phyloP scores from a whole-genome alignment of 2,329 filamentous ascomycete species.

The Cryphonectria naterciae region DNA sequence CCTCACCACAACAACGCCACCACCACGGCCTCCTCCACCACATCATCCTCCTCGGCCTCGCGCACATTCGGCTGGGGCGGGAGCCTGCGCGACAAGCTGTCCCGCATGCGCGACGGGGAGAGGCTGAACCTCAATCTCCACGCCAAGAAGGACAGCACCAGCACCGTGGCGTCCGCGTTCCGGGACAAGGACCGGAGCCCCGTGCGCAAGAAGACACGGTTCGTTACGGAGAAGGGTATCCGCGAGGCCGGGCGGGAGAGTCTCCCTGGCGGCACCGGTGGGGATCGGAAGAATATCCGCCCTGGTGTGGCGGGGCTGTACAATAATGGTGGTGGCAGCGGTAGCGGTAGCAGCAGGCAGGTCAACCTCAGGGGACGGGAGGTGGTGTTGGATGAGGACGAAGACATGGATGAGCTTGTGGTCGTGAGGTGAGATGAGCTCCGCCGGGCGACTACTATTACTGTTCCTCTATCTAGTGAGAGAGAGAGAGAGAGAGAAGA shows the following conservation, averaged over 20 bases:
- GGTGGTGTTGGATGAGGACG: conserved; percentile 45
- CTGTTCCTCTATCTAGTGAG: no score
- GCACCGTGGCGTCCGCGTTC: conserved; percentile 31
- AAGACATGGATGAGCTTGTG: conserved; percentile 55
- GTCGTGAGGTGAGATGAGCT: conserved; percentile 42
- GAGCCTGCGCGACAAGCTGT: conserved; percentile 57
- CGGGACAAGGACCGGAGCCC: conserved; percentile 45
- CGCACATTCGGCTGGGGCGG: conserved; percentile 60
- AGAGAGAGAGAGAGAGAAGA: no score
- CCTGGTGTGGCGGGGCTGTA: conserved; percentile 9
- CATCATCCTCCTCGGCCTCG: conserved; percentile 25
- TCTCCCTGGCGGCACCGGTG: conserved; percentile 41
- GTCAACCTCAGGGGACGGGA: conserved; percentile 33
- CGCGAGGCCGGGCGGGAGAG: conserved; percentile 77
- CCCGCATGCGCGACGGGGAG: conserved; percentile 66
- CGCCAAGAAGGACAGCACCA: conserved; percentile 32
- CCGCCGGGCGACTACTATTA: background rate
- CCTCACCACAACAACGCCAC: background rate
- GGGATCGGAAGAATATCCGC: conserved; percentile 20
- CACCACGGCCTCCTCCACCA: background rate
- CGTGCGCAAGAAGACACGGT: conserved; percentile 75
- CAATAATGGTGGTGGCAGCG: background rate
- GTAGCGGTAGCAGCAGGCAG: background rate
- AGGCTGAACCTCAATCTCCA: conserved; percentile 40
- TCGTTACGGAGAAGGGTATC: conserved; percentile 77